Percentiles rank a stretch among this genome's conserved stretches.
These are phyloP conservation scores for Lipomyces sp. DNA, from an alignment of 805 yeast genomes.

Conservation along the genomic window DNA sequence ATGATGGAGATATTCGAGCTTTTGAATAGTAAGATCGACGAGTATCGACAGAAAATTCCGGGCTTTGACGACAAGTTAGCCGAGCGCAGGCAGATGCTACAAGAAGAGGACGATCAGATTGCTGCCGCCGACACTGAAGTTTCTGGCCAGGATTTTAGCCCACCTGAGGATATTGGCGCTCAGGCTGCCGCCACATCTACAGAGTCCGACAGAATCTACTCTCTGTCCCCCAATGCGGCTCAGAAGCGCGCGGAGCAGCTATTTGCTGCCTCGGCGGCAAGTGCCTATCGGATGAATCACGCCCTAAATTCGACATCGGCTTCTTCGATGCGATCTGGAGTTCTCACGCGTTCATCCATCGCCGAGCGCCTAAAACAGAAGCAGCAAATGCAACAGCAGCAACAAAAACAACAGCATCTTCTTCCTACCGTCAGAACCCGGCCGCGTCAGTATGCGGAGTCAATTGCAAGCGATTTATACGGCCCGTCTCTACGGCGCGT, in stretches of 20 bases:
- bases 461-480: not conserved
- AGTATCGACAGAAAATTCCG: constrained; percentile 13
- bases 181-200: not conserved
- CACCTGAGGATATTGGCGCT: not conserved
- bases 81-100: constrained; percentile 17
- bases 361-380: constrained; percentile 3
- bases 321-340: constrained; percentile 7
- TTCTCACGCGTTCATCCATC: constrained; percentile 4
- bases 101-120: constrained; percentile 15
- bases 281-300: constrained; percentile 2
- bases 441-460: not conserved
- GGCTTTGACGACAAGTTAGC: constrained; percentile 19
- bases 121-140: not conserved
- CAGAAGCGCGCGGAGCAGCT: constrained; percentile 21
- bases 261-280: constrained; percentile 8
- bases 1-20: constrained; percentile 16
- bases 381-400: not conserved
- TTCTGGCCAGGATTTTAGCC: not conserved
- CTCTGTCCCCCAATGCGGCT: constrained; percentile 19
- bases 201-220: not conserved
- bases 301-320: not conserved
- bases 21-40: constrained; percentile 13
- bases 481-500: not conserved
- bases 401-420: not conserved
- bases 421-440: not conserved